A percentile compares a stretch with the other conserved stretches of the same genome.
Evolutionary conservation across 2,329 filamentous ascomycete genomes (phyloP).

Genomic region (Metarhizium rileyi): DNA sequence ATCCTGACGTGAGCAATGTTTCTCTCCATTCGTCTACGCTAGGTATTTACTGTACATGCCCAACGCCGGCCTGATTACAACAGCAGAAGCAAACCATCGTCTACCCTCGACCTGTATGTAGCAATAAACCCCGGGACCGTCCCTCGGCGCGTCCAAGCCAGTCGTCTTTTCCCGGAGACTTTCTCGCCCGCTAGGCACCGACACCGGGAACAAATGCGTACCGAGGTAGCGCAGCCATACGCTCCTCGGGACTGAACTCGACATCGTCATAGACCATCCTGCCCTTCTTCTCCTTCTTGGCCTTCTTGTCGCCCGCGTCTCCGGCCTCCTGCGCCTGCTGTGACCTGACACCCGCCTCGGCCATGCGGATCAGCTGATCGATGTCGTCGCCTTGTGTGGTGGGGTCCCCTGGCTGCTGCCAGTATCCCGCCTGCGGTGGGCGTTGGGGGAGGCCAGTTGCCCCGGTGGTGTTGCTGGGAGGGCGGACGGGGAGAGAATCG

Average conservation of each 20-base stretch:
- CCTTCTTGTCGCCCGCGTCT: constrained; percentile 48
- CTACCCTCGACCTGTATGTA: not conserved
- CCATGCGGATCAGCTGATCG: constrained; percentile 55
- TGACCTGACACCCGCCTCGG: constrained; percentile 49
- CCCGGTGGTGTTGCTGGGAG: constrained; percentile 27
- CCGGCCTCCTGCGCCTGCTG: constrained; percentile 29
- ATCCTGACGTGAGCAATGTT: no score
- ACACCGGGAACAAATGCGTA: constrained; percentile 49
- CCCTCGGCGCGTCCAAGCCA: not conserved
- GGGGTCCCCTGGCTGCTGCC: constrained; percentile 9
- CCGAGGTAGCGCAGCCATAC: constrained; percentile 67
- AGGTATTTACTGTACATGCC: not conserved
- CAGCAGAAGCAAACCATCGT: not conserved
- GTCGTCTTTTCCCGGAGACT: not conserved
- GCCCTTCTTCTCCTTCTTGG: constrained; percentile 55
- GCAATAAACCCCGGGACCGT: not conserved
- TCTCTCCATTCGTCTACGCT: not conserved
- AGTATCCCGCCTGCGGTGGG: constrained; percentile 25
- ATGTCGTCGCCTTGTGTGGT: constrained; percentile 45
- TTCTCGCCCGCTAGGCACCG: constrained; percentile 5
- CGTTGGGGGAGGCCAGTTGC: constrained; percentile 35
- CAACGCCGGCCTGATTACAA: not conserved
- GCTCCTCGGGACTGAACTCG: constrained; percentile 77
- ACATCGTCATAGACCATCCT: constrained; percentile 76
- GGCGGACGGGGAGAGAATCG: constrained; percentile 36